Percentiles rank a stretch among this genome's conserved stretches.
Conservation (phyloP, 169 alveolate species). For the Condylostoma magnum region DNA sequence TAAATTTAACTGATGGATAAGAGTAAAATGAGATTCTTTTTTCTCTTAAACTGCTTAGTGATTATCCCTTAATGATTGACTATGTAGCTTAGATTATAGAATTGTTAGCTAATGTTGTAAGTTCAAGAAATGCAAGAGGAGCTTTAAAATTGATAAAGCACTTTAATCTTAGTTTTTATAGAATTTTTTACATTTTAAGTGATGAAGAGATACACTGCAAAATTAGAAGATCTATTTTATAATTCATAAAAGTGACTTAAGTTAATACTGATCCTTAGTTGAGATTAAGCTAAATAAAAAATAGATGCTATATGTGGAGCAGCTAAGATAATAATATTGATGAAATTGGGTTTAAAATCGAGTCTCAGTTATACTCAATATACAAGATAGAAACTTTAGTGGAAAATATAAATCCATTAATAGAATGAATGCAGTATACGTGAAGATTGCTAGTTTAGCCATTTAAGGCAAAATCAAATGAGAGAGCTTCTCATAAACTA, state of each 20-base stretch:
- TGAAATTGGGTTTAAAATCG: too few relatives aligned
- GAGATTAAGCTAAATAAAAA: background rate
- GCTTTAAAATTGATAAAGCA: background rate
- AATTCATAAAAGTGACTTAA: background rate
- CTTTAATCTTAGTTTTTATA: background rate
- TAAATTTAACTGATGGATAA: background rate
- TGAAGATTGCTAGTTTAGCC: background rate
- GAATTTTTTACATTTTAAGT: background rate
- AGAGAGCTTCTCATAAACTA: background rate
- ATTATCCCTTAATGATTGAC: too few relatives aligned
- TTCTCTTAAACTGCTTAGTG: too few relatives aligned
- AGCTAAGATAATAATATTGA: background rate
- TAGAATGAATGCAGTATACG: background rate
- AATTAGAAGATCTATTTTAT: background rate
- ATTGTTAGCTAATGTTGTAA: too few relatives aligned
- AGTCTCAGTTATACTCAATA: background rate
- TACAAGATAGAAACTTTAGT: background rate
- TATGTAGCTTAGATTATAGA: too few relatives aligned
- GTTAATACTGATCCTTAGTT: background rate
- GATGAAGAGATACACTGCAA: slow-evolving; percentile 14
- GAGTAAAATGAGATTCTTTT: background rate
- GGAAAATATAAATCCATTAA: background rate
- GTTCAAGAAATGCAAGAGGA: slow-evolving; percentile 14
- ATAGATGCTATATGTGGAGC: slow-evolving; percentile 11
- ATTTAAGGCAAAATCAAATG: background rate